Evolutionary conservation across 345 rosid genomes (phyloP).

Genomic region (Cardamine occulta): DNA sequence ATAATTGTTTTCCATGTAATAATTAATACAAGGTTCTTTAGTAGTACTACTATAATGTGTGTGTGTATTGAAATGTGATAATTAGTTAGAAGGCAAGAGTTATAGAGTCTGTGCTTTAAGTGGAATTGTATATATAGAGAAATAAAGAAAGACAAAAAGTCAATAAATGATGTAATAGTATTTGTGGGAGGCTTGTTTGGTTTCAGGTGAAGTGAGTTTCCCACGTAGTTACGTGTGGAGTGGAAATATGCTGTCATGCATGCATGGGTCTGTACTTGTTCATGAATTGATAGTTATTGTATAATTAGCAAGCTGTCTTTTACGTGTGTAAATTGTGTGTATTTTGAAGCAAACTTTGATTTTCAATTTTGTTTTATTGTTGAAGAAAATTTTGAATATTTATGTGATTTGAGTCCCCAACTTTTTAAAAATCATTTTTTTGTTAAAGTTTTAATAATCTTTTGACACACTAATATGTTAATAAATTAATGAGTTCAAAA

Average conservation of each 20-base stretch:
- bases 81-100: conserved; percentile 8
- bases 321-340: conserved; percentile 21
- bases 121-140: conserved; percentile 37
- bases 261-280: conserved; percentile 30
- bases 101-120: not conserved
- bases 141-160: conserved; percentile 13
- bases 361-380: no score
- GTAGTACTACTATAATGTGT: not conserved
- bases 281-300: conserved; percentile 7
- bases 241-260: conserved; percentile 40
- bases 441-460: no score
- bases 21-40: not conserved
- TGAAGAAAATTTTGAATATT: not conserved
- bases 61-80: conserved; percentile 5
- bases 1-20: conserved; percentile 34
- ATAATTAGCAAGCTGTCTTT: conserved; percentile 12
- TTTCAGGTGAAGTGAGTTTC: conserved; percentile 42
- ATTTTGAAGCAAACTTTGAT: not conserved
- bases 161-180: conserved; percentile 4
- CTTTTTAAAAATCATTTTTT: no score
- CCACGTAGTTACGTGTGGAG: conserved; percentile 39
- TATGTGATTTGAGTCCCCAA: no score
- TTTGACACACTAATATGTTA: no score
- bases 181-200: conserved; percentile 22
- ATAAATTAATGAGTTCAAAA: no score